phyloP scores from a whole-genome alignment of 2,329 filamentous ascomycete genomes.

The Apiospora koreana region DNA sequence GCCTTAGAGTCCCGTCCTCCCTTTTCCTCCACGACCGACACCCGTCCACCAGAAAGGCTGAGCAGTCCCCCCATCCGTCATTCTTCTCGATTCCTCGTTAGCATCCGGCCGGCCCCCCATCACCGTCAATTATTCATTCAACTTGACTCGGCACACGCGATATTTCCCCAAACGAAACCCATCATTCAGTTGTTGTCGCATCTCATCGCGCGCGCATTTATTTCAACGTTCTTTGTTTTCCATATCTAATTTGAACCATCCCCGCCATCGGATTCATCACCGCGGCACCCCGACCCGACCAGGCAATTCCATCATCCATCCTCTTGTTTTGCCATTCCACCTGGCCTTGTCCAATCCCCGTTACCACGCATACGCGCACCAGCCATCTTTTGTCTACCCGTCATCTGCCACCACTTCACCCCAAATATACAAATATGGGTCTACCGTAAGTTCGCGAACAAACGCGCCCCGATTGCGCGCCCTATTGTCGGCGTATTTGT shows the following conservation, averaged over 20 bases:
- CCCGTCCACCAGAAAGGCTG: conserved; percentile 1
- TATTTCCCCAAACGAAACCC: not conserved
- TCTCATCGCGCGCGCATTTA: not conserved
- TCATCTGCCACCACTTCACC: not conserved
- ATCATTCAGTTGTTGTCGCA: not conserved
- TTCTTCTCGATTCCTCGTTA: not conserved
- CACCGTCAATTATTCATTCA: not conserved
- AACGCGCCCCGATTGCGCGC: conserved; percentile 21
- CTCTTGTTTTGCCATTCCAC: not conserved
- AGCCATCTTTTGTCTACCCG: conserved; percentile 14
- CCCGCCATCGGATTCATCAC: not conserved
- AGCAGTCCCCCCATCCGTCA: not conserved
- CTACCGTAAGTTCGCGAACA: conserved; percentile 45
- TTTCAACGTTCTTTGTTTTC: not conserved
- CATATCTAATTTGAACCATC: not conserved
- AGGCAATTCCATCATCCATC: not conserved
- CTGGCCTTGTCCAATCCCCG: conserved; percentile 6
- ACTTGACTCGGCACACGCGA: not conserved
- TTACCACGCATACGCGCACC: conserved; percentile 18
- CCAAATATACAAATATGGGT: conserved; percentile 38
- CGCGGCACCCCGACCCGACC: not conserved
- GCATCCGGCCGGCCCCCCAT: not conserved
- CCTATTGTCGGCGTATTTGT: conserved; percentile 16
- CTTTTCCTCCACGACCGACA: not conserved
- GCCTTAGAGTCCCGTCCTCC: not conserved